A percentile compares a stretch with the other conserved stretches of the same genome.
Evolutionary conservation across 2,329 filamentous ascomycete genomes (phyloP).

Genomic region (Oidium heveae): DNA sequence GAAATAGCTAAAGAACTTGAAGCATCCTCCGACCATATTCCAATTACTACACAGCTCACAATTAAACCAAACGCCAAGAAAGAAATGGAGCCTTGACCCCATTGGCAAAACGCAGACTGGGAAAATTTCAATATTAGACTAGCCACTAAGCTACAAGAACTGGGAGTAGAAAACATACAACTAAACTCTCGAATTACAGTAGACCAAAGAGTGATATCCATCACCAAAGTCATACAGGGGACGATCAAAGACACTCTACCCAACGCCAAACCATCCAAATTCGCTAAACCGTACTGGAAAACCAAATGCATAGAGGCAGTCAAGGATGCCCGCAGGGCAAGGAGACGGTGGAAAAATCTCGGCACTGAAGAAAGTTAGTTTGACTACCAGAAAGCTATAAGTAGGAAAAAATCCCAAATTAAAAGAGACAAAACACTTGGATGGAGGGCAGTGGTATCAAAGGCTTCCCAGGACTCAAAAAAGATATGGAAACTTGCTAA

Average conservation of each 20-base stretch:
- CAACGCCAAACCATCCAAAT: not conserved
- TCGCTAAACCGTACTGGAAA: no score
- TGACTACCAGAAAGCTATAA: not conserved
- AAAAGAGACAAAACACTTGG: not conserved
- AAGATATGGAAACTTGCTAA: conserved; percentile 1
- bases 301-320: not conserved
- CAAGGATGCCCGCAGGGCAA: not conserved
- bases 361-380: not conserved
- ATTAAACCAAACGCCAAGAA: not conserved
- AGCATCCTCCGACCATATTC: not conserved
- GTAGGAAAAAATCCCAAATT: not conserved
- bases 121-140: not conserved
- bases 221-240: not conserved
- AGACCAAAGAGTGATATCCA: not conserved
- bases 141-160: not conserved
- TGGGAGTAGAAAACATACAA: not conserved
- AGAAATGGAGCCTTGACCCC: not conserved
- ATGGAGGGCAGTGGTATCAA: conserved; percentile 1
- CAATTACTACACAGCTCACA: not conserved
- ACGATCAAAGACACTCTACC: not conserved
- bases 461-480: not conserved
- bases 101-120: not conserved
- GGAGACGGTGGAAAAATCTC: not conserved
- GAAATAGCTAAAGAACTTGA: not conserved
- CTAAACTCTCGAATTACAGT: not conserved